Evolutionary conservation across 805 yeast genomes (phyloP).

Genomic region (Lipomyces yamadae): DNA sequence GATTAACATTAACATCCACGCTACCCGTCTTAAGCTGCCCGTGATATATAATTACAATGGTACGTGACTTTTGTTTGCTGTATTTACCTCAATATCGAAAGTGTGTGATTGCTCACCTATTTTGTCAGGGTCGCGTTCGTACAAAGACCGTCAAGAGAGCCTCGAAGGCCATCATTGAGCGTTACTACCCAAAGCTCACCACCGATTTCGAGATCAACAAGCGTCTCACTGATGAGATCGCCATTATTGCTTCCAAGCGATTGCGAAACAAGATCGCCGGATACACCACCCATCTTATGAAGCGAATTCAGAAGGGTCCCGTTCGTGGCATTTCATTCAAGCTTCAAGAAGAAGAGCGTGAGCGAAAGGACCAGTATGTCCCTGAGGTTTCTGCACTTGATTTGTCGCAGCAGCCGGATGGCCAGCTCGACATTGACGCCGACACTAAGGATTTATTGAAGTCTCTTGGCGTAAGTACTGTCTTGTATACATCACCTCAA

Average conservation of each 20-base stretch:
- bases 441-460: conserved; percentile 96
- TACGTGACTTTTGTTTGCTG: conserved; percentile 1
- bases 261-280: conserved; percentile 99
- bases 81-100: neutral
- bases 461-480: conserved; percentile 86
- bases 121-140: conserved; percentile 96
- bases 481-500: conserved; percentile 39
- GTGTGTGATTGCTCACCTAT: neutral
- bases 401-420: conserved; percentile 86
- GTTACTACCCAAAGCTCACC: conserved; percentile 99
- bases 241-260: conserved; percentile 99
- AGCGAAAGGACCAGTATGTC: conserved; percentile 98
- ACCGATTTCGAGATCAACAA: conserved; percentile 99
- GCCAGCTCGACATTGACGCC: conserved; percentile 94
- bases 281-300: conserved; percentile 99
- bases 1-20: neutral
- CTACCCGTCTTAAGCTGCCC: neutral
- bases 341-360: conserved; percentile 99
- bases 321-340: conserved; percentile 99
- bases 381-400: conserved; percentile 99
- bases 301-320: conserved; percentile 99
- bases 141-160: conserved; percentile 99
- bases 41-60: conserved; percentile 21
- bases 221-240: conserved; percentile 98
- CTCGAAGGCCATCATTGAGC: conserved; percentile 98